Evolutionary conservation across 1,284 basidiomycete genomes (phyloP).

Genomic region (Melampsora larici-populina): DNA sequence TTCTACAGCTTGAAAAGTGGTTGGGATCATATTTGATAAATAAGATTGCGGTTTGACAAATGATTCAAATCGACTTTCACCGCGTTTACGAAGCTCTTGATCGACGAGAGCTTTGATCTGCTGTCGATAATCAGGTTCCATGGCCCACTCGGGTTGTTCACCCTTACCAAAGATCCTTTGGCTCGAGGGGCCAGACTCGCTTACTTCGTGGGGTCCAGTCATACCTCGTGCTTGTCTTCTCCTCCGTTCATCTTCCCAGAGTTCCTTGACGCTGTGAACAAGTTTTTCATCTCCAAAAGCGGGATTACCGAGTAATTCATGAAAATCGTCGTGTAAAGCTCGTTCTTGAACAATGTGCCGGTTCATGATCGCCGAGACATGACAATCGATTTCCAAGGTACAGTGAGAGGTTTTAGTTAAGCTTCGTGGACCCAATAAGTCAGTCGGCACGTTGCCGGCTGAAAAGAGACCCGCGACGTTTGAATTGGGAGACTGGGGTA

Average conservation of each 20-base stretch:
- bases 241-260: constrained; percentile 89
- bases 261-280: constrained; percentile 79
- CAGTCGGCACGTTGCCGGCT: constrained; percentile 19
- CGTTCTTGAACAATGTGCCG: constrained; percentile 66
- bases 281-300: constrained; percentile 66
- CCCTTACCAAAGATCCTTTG: constrained; percentile 38
- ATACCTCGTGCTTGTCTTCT: constrained; percentile 60
- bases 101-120: constrained; percentile 41
- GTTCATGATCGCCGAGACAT: constrained; percentile 80
- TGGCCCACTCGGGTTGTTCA: constrained; percentile 45
- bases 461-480: constrained; percentile 17
- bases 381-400: constrained; percentile 78
- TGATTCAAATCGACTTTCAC: constrained; percentile 11
- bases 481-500: not conserved
- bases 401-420: constrained; percentile 63
- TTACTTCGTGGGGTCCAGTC: constrained; percentile 44
- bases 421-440: constrained; percentile 12
- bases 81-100: constrained; percentile 42
- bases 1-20: constrained; percentile 41
- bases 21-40: constrained; percentile 30
- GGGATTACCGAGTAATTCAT: constrained; percentile 61
- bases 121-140: constrained; percentile 23
- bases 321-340: constrained; percentile 69
- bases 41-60: constrained; percentile 33
- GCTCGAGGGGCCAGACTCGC: constrained; percentile 39